Percentiles rank a stretch among this genome's conserved stretches.
Evolutionary conservation across 2,329 filamentous ascomycete species (phyloP).

Genomic region (Chrysosporium queenslandicum): DNA sequence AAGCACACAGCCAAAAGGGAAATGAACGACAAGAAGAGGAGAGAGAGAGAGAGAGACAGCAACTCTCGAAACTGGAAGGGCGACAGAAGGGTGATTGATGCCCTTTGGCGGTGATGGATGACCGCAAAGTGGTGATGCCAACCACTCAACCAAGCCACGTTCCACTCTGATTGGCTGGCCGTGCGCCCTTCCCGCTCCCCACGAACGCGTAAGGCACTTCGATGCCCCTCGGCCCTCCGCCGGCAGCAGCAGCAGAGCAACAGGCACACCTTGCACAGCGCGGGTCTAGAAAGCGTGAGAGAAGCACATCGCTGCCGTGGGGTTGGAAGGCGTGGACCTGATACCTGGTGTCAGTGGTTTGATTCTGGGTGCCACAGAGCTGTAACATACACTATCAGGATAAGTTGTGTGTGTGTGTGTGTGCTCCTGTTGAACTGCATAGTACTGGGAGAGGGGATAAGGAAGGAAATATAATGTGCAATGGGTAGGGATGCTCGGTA

Average conservation of each 20-base stretch:
- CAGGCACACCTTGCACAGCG: too few species aligned
- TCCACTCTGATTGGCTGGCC: constrained; percentile 4
- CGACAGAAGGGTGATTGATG: not conserved
- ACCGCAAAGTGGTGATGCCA: not conserved
- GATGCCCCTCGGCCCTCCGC: too few species aligned
- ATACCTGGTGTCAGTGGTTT: not conserved
- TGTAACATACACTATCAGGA: too few species aligned
- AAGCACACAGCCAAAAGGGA: not conserved
- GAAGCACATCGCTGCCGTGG: not conserved
- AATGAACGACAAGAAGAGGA: not conserved
- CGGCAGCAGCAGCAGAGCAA: too few species aligned
- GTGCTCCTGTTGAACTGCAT: not conserved
- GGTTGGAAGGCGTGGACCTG: not conserved
- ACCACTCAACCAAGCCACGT: not conserved
- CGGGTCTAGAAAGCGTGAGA: too few species aligned
- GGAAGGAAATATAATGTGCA: not conserved
- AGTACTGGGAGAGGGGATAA: not conserved
- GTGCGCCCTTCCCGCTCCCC: not conserved
- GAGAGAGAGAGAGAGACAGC: not conserved
- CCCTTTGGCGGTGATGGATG: not conserved
- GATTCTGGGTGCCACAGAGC: not conserved
- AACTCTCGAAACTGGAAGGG: too few species aligned
- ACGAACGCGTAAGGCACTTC: too few species aligned
- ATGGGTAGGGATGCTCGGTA: not conserved
- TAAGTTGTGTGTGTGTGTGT: too few species aligned